phyloP scores from a whole-genome alignment of 2,329 filamentous ascomycete species.

The Madurella mycetomatis region DNA sequence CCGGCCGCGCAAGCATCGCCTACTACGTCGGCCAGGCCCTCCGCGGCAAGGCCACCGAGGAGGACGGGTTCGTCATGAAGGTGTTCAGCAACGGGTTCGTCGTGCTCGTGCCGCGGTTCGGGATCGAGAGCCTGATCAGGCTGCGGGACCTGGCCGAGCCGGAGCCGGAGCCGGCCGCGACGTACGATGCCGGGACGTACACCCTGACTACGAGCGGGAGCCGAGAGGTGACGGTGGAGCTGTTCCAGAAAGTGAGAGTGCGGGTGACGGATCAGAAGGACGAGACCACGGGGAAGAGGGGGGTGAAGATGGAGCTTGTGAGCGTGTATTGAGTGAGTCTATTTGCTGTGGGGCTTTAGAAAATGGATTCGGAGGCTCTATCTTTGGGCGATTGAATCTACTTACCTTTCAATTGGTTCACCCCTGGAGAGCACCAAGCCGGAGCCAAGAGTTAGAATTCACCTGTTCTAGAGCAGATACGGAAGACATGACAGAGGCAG shows the following conservation, averaged over 20 bases:
- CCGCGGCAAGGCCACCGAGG: slow-evolving; percentile 68
- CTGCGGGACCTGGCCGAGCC: slow-evolving; percentile 75
- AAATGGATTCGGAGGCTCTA: no score
- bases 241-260: slow-evolving; percentile 90
- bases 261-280: slow-evolving; percentile 90
- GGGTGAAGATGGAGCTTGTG: slow-evolving; percentile 71
- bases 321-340: slow-evolving; percentile 16
- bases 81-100: slow-evolving; percentile 98
- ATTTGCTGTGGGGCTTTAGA: no score
- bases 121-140: slow-evolving; percentile 87
- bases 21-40: slow-evolving; percentile 98
- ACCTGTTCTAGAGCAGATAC: neutral
- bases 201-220: slow-evolving; percentile 59
- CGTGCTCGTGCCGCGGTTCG: slow-evolving; percentile 91
- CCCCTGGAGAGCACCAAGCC: no score
- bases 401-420: no score
- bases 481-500: neutral
- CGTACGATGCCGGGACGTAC: slow-evolving; percentile 84
- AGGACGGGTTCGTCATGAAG: slow-evolving; percentile 94
- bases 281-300: slow-evolving; percentile 91
- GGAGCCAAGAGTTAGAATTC: no score
- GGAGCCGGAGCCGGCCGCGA: slow-evolving; percentile 70
- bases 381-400: no score
- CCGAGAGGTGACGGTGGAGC: slow-evolving; percentile 60
- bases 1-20: slow-evolving; percentile 87